Conservation (phyloP, 768 basidiomycete genomes). For the Leucosporidium creatinivorum region DNA sequence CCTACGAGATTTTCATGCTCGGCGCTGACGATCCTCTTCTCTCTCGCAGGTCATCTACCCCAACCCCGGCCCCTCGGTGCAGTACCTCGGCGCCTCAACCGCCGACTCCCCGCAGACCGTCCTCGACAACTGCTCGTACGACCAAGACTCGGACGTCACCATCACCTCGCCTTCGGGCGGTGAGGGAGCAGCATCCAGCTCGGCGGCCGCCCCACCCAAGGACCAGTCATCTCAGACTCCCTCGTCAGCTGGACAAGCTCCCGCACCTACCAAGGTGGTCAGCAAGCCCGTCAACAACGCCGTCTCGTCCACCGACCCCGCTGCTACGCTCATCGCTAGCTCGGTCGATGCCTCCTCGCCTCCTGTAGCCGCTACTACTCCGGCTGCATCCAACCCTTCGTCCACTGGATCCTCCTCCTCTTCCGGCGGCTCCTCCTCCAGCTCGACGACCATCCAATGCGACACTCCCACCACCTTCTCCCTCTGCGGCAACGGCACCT, state of each 20-base stretch:
- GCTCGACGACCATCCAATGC: neutral
- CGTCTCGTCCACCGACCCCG: neutral
- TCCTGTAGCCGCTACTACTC: neutral
- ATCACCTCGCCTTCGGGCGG: constrained; percentile 2
- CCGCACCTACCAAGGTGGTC: neutral
- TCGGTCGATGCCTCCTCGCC: neutral
- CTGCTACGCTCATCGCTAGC: neutral
- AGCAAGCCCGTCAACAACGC: neutral
- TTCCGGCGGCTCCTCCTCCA: neutral
- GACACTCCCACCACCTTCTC: neutral
- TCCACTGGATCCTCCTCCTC: neutral
- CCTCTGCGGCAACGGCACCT: constrained; percentile 11
- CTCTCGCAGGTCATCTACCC: constrained; percentile 18
- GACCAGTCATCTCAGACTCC: neutral
- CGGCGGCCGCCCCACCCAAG: neutral
- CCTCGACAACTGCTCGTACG: constrained; percentile 7
- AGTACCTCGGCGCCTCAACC: constrained; percentile 7
- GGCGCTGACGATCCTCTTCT: neutral
- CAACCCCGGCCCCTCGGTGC: constrained; percentile 21
- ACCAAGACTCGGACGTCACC: constrained; percentile 20
- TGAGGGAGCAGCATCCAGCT: neutral
- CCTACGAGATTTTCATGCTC: neutral
- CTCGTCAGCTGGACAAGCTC: too few relatives aligned
- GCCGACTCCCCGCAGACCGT: neutral
- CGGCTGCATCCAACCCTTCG: neutral